phyloP scores from a whole-genome alignment of 495 filamentous ascomycete species.

The Tuber umbilicatum region DNA sequence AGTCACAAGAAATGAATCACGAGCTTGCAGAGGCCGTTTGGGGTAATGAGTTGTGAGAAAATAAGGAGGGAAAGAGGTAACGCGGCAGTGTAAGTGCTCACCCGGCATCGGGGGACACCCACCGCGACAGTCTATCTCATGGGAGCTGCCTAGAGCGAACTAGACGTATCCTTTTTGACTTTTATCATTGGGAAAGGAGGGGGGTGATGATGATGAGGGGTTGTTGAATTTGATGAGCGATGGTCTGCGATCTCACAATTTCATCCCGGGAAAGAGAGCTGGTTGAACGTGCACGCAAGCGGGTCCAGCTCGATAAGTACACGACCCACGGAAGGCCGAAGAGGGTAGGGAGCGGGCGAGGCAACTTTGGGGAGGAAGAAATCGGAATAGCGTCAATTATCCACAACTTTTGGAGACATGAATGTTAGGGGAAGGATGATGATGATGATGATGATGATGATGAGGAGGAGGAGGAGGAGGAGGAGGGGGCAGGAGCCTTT shows the following conservation, averaged over 20 bases:
- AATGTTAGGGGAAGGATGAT: background rate
- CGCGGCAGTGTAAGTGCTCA: background rate
- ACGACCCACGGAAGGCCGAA: background rate
- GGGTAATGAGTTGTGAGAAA: conserved; percentile 3
- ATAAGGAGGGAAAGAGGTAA: background rate
- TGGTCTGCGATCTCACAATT: conserved; percentile 4
- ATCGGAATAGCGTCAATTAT: background rate
- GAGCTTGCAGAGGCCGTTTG: background rate
- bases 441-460: background rate
- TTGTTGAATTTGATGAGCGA: background rate
- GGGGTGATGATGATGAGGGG: background rate
- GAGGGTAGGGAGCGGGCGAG: background rate
- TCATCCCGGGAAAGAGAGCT: background rate
- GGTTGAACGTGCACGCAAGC: background rate
- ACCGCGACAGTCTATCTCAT: background rate
- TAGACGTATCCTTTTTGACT: background rate
- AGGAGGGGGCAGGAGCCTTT: background rate
- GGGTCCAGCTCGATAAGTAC: background rate
- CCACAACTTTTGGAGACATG: background rate
- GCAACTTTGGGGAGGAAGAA: background rate
- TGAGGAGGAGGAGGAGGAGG: background rate
- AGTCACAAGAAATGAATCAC: background rate
- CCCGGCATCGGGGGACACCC: background rate
- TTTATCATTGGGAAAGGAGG: background rate
- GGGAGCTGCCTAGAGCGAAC: background rate